These are phyloP conservation scores for Tuctoria greenei DNA, from an alignment of 176 grass and related monocot genomes.

Conservation along the genomic window DNA sequence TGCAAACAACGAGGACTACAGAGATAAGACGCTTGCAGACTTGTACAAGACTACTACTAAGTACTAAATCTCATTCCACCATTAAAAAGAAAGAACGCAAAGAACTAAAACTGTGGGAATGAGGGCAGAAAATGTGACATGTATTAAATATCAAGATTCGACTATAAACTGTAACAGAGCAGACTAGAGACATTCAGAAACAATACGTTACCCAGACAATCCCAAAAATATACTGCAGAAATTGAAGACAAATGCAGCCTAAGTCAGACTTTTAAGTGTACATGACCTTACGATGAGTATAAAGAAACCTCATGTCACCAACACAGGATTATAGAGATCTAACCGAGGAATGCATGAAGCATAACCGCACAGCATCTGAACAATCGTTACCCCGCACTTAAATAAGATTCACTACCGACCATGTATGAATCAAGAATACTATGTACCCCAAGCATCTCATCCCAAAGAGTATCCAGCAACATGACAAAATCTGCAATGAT, in stretches of 20 bases:
- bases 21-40: not conserved
- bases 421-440: slow-evolving; percentile 9
- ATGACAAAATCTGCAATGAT: not conserved
- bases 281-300: not conserved
- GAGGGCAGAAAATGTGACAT: not conserved
- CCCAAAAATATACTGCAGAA: not conserved
- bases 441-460: not conserved
- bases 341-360: not conserved
- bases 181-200: slow-evolving; percentile 16
- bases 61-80: slow-evolving; percentile 14
- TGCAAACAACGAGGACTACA: slow-evolving; percentile 36
- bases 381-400: not conserved
- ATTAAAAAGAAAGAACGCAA: not conserved
- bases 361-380: not conserved
- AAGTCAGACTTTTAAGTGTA: not conserved
- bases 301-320: slow-evolving; percentile 2
- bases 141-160: not conserved
- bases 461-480: not conserved
- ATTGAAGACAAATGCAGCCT: slow-evolving; percentile 11
- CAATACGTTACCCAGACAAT: not conserved
- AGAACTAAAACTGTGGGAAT: not conserved
- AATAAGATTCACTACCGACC: not conserved
- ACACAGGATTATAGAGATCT: too few species aligned
- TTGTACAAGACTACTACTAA: not conserved
- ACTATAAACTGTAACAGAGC: not conserved